Conservation (phyloP, 139 green algal genomes). For the Chlamydomonas applanata region DNA sequence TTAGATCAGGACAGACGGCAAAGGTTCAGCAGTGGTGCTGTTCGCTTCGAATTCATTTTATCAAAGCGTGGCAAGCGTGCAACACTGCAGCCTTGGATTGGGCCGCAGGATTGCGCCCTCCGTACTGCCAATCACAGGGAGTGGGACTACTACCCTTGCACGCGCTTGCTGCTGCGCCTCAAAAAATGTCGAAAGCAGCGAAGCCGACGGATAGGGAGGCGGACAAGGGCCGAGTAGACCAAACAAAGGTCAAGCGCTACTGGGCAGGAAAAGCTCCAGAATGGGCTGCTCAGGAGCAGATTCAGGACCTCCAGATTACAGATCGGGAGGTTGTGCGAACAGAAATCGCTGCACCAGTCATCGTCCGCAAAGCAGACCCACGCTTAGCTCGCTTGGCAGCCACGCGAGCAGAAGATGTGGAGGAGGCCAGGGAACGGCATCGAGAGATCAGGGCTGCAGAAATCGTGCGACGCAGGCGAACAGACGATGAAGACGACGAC, state of each 20-base stretch:
- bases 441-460: conserved; percentile 48
- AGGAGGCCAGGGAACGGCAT: conserved; percentile 25
- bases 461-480: conserved; percentile 36
- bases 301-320: conserved; percentile 1
- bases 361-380: conserved; percentile 58
- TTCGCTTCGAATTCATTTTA: too few species aligned
- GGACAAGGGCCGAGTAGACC: conserved; percentile 64
- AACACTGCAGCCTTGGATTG: too few species aligned
- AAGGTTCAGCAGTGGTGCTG: too few species aligned
- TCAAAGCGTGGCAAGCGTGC: too few species aligned
- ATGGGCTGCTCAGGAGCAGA: conserved; percentile 57
- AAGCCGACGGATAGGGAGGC: not conserved
- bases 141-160: too few species aligned
- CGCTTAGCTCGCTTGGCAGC: conserved; percentile 54
- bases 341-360: conserved; percentile 58
- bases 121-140: too few species aligned
- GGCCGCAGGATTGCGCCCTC: too few species aligned
- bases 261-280: conserved; percentile 82
- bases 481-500: conserved; percentile 10
- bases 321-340: conserved; percentile 45
- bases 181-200: not conserved
- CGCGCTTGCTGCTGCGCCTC: too few species aligned
- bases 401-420: conserved; percentile 25
- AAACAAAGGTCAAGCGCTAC: conserved; percentile 80
- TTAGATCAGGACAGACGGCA: too few species aligned